Conservation (phyloP, 371 early-diverging fungal species). For the Blakeslea trispora region DNA sequence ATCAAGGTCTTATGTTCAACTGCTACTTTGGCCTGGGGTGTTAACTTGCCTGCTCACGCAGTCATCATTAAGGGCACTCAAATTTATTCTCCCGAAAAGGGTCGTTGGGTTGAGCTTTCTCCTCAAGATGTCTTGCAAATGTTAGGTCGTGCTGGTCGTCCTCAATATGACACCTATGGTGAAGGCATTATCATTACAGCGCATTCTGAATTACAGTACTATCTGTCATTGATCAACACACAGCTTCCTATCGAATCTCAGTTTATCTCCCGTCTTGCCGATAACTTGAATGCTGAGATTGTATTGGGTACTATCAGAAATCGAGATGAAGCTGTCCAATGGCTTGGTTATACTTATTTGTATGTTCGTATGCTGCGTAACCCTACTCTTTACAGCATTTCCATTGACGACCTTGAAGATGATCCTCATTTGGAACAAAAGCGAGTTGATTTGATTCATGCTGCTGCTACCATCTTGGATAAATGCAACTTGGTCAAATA, state of each 20-base stretch:
- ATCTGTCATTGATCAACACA: conserved; percentile 90
- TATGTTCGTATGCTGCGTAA: conserved; percentile 96
- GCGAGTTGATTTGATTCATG: conserved; percentile 88
- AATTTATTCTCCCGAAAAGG: conserved; percentile 95
- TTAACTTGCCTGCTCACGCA: conserved; percentile 99
- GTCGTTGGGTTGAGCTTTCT: conserved; percentile 90
- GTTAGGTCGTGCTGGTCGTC: conserved; percentile 99
- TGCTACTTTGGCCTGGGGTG: conserved; percentile 99
- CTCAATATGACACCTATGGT: conserved; percentile 97
- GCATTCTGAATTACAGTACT: conserved; percentile 91
- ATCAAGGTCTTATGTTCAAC: conserved; percentile 97
- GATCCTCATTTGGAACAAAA: conserved; percentile 87
- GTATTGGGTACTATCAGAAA: conserved; percentile 90
- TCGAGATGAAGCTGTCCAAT: conserved; percentile 93
- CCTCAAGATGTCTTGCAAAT: conserved; percentile 98
- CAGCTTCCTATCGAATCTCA: conserved; percentile 98
- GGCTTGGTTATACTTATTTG: conserved; percentile 97
- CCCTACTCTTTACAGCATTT: conserved; percentile 81
- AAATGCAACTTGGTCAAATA: conserved; percentile 90
- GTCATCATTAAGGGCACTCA: conserved; percentile 99
- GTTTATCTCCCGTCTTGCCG: conserved; percentile 86
- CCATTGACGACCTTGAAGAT: conserved; percentile 68
- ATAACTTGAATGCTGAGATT: conserved; percentile 97
- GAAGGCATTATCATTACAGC: conserved; percentile 98
- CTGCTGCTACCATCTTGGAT: conserved; percentile 85